These are phyloP conservation scores for Cyclocybe aegerita DNA, from an alignment of 768 basidiomycete genomes.

Conservation along the genomic window DNA sequence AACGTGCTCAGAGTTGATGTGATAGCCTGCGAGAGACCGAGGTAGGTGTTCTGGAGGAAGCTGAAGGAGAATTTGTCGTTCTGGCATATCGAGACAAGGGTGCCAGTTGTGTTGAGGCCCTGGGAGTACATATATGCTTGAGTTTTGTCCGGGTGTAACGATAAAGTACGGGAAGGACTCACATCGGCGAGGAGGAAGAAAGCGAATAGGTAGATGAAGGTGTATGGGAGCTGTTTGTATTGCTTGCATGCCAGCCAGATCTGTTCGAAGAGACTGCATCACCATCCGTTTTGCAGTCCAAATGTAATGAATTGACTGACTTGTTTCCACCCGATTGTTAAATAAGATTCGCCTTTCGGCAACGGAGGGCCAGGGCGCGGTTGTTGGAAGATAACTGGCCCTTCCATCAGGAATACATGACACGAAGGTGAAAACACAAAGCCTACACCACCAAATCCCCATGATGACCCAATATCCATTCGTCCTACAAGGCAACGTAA, in stretches of 20 bases:
- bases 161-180: constrained; percentile 19
- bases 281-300: not conserved
- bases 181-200: constrained; percentile 83
- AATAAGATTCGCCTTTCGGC: constrained; percentile 72
- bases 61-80: constrained; percentile 81
- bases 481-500: constrained; percentile 37
- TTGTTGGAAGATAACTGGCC: constrained; percentile 76
- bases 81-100: constrained; percentile 73
- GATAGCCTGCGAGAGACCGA: constrained; percentile 73
- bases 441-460: constrained; percentile 89
- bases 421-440: not conserved
- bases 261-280: constrained; percentile 29
- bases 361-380: constrained; percentile 80
- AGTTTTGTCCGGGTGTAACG: not conserved
- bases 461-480: constrained; percentile 76
- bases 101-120: constrained; percentile 82
- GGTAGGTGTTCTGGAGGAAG: constrained; percentile 79
- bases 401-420: not conserved
- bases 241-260: constrained; percentile 77
- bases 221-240: constrained; percentile 77
- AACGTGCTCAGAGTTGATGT: constrained; percentile 72
- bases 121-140: constrained; percentile 21
- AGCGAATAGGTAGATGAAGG: constrained; percentile 75
- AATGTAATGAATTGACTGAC: constrained; percentile 31
- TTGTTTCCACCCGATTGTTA: constrained; percentile 88